Evolutionary conservation across 2,329 filamentous ascomycete genomes (phyloP), one percentile per base, ranked within the genome.

Genomic region (Microdochium paspali): DNA sequence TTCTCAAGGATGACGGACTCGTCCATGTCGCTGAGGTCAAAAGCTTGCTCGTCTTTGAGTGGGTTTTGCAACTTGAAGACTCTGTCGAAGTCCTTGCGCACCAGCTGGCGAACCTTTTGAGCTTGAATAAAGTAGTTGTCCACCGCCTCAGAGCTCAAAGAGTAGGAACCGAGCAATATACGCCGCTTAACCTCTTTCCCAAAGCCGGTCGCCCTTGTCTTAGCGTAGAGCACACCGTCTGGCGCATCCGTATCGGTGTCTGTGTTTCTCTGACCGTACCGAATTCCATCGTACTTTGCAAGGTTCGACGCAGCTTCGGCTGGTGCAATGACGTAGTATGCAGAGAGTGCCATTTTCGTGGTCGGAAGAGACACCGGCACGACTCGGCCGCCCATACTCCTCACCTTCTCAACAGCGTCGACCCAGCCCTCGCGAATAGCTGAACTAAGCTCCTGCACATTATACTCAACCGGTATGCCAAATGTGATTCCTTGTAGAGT

Each of bases 61-160:
- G 85, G 85, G 59, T 95, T 90, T 3, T 69, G 67, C 40, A 80
- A 66, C 15, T 68, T 65, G 61, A 98, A 96, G 1, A 87, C 82
- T 2, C 75, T 68, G 65, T 97, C 82, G 62, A 98, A 98, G 60
- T 98, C 93, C 28, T 73, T 71, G 61, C 93, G 85, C 2, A 98
- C 87, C 18, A 95, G 71, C 47, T 88, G 77, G 1, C 93, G 84
- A 32, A 96, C 80, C 54, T 84, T 85, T 67, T 98, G 93, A 43
- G 93, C 93, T 62, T 95, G 86, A 52, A 95, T 79, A 60, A 98
- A 98, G 66, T 97, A 96, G 63, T 97, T 98, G 64, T 95, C 86
- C 60, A 94, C 93, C 10, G 90, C 90, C 51, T 86, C 81, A 0
- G 91, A 90, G 65, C 88, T 95, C 46, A 98, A 75, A 35, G 84